A percentile compares a stretch with the other conserved stretches of the same genome.
Conservation (phyloP, 2,329 filamentous ascomycete species). For the Aureobasidium sp. region DNA sequence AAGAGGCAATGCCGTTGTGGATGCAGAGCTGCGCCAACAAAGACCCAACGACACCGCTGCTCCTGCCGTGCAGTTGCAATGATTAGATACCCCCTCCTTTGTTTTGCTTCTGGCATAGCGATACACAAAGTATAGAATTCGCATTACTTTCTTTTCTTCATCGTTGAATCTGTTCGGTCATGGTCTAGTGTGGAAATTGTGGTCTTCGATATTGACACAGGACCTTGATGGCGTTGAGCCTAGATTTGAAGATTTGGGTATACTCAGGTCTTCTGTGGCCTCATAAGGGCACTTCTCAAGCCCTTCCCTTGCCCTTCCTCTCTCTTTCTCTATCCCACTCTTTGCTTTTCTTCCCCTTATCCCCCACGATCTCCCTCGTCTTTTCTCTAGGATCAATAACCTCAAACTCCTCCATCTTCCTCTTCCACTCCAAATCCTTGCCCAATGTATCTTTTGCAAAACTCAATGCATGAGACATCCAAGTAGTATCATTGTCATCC, state of each 20-base stretch:
- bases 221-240: too few relatives aligned
- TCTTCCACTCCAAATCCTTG: conserved; percentile 83
- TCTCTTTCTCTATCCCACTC: conserved; percentile 19
- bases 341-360: conserved; percentile 49
- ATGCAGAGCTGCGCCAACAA: not conserved
- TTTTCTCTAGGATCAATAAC: conserved; percentile 82
- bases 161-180: not conserved
- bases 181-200: too few relatives aligned
- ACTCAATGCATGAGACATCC: conserved; percentile 78
- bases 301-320: not conserved
- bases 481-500: conserved; percentile 53
- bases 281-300: too few relatives aligned
- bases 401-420: conserved; percentile 77
- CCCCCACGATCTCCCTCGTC: conserved; percentile 55
- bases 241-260: too few relatives aligned
- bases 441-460: conserved; percentile 87
- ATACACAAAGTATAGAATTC: not conserved
- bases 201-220: too few relatives aligned
- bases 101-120: not conserved
- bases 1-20: not conserved
- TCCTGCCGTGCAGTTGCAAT: not conserved
- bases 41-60: not conserved
- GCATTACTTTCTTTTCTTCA: not conserved
- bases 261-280: too few relatives aligned
- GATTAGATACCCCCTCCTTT: not conserved